A percentile compares a stretch with the other conserved stretches of the same genome.
These are phyloP conservation scores for Vitis riparia DNA, from an alignment of 164 flowering plant species.

Conservation along the genomic window DNA sequence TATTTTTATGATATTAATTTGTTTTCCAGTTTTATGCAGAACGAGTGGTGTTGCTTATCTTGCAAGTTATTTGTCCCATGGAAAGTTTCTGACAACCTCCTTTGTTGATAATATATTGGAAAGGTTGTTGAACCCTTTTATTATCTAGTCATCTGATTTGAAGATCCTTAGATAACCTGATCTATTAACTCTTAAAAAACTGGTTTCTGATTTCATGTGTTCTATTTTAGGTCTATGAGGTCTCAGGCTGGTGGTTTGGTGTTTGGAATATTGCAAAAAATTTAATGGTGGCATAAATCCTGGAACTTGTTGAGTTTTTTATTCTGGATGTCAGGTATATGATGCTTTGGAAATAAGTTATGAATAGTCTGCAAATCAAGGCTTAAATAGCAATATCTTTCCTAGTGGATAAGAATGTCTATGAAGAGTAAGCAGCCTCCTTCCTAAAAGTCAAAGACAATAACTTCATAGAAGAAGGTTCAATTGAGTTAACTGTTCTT, in stretches of 20 bases:
- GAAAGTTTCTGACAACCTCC: conserved; percentile 55
- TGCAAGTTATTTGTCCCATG: conserved; percentile 91
- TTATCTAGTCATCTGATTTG: no score
- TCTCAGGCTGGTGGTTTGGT: conserved; percentile 79
- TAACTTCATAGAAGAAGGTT: no score
- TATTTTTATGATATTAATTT: neutral
- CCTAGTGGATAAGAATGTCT: no score
- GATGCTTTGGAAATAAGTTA: no score
- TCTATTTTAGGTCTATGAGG: neutral
- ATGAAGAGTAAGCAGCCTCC: no score
- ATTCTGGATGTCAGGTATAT: conserved; percentile 87
- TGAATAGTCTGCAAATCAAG: no score
- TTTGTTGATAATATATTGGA: conserved; percentile 46
- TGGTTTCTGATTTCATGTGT: neutral
- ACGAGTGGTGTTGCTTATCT: conserved; percentile 96
- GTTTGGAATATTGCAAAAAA: conserved; percentile 50
- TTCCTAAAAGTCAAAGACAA: no score
- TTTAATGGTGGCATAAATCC: conserved; percentile 45
- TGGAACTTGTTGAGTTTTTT: conserved; percentile 58
- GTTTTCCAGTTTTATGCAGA: conserved; percentile 40
- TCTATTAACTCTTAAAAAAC: no score
- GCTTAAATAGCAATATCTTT: no score
- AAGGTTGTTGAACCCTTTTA: conserved; percentile 38
- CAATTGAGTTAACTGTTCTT: no score
- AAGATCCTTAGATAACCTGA: no score